Conservation (phyloP, 306 rosid species). For the Dryas octopetala region DNA sequence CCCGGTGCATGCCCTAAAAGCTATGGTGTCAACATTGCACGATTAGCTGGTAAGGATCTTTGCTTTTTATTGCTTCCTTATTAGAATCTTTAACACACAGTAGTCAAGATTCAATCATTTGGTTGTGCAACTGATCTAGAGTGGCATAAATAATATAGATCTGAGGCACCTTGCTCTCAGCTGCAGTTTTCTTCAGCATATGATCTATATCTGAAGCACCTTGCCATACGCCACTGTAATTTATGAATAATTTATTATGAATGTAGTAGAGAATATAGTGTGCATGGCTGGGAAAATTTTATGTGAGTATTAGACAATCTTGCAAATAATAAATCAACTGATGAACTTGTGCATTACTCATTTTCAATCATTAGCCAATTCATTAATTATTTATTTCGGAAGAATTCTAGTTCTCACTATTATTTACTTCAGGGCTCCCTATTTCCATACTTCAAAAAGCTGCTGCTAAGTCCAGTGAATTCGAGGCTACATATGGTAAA, state of each 20-base stretch:
- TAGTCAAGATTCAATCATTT: background rate
- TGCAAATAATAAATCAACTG: background rate
- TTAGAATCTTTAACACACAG: background rate
- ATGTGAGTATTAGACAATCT: background rate
- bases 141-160: slow-evolving; percentile 3
- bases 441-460: slow-evolving; percentile 71
- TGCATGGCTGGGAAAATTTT: background rate
- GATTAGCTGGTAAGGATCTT: slow-evolving; percentile 71
- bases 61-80: slow-evolving; percentile 1
- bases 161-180: background rate
- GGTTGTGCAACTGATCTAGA: background rate
- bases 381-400: background rate
- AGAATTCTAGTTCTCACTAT: background rate
- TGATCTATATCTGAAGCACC: background rate
- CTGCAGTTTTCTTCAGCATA: background rate
- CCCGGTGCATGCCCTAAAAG: slow-evolving; percentile 95
- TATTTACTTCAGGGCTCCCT: slow-evolving; percentile 48
- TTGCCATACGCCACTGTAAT: background rate
- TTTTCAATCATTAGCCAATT: background rate
- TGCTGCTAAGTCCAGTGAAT: slow-evolving; percentile 72
- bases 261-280: background rate
- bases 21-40: slow-evolving; percentile 94
- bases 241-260: background rate
- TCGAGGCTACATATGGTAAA: slow-evolving; percentile 78
- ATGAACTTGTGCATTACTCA: background rate